Evolutionary conservation across 768 basidiomycete species (phyloP).

Genomic region (Nidula microcarpa): DNA sequence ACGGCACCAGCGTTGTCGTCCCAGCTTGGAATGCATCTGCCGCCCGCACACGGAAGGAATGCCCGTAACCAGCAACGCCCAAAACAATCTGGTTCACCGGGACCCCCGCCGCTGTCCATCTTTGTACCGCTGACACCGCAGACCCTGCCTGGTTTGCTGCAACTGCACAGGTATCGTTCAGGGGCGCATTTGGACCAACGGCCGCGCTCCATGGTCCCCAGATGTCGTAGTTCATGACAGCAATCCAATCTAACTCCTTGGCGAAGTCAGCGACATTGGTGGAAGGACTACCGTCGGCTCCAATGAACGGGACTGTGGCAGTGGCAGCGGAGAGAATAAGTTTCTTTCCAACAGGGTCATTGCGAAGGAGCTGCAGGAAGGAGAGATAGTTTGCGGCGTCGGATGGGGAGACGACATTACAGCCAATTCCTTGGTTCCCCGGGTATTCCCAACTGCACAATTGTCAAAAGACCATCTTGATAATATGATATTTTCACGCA

Average conservation of each 20-base stretch:
- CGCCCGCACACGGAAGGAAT: slow-evolving; percentile 60
- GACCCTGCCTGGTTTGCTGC: slow-evolving; percentile 64
- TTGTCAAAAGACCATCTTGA: not conserved
- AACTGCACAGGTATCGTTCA: slow-evolving; percentile 74
- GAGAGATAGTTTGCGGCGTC: slow-evolving; percentile 79
- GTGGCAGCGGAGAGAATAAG: slow-evolving; percentile 57
- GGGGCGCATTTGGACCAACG: slow-evolving; percentile 84
- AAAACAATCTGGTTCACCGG: slow-evolving; percentile 67
- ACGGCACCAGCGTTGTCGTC: slow-evolving; percentile 36
- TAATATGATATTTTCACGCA: slow-evolving; percentile 15
- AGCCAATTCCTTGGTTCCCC: slow-evolving; percentile 60
- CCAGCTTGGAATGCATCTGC: slow-evolving; percentile 40
- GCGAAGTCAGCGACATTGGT: slow-evolving; percentile 72
- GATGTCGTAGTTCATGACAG: slow-evolving; percentile 71
- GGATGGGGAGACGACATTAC: slow-evolving; percentile 55
- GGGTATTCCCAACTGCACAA: slow-evolving; percentile 84
- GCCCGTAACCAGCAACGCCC: slow-evolving; percentile 82
- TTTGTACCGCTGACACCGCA: slow-evolving; percentile 64
- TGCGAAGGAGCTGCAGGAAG: slow-evolving; percentile 49
- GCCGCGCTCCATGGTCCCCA: slow-evolving; percentile 61
- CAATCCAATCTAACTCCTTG: slow-evolving; percentile 51
- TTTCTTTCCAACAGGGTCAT: slow-evolving; percentile 43
- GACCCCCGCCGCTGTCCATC: slow-evolving; percentile 78
- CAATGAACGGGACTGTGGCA: slow-evolving; percentile 36
- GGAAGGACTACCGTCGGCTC: slow-evolving; percentile 50